Percentiles rank a stretch among this genome's conserved stretches.
phyloP scores from a whole-genome alignment of 768 basidiomycete genomes.

The Myochromella boudieri region DNA sequence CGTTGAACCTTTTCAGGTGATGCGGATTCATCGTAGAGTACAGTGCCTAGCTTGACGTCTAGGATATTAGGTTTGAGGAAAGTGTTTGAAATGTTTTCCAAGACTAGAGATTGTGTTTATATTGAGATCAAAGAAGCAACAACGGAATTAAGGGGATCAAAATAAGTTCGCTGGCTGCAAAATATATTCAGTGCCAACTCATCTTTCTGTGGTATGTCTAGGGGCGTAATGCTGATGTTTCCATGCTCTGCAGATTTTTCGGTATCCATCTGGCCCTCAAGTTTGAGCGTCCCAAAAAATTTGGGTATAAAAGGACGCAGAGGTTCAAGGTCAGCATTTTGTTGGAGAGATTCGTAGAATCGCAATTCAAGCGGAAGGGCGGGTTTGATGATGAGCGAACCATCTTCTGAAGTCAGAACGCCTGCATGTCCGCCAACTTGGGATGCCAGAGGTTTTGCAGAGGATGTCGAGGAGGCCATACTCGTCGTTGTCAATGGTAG shows the following conservation, averaged over 20 bases:
- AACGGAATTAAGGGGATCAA: background rate
- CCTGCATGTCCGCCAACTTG: conserved; percentile 83
- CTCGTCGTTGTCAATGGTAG: background rate
- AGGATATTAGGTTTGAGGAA: conserved; percentile 66
- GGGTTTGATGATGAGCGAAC: conserved; percentile 80
- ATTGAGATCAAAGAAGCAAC: background rate
- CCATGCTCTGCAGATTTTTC: conserved; percentile 20
- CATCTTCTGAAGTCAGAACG: conserved; percentile 69
- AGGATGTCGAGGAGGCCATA: conserved; percentile 5
- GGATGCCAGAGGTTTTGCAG: conserved; percentile 17
- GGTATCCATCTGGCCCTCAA: conserved; percentile 61
- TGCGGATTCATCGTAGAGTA: conserved; percentile 74
- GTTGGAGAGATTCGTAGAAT: conserved; percentile 65
- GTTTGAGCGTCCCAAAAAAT: conserved; percentile 76
- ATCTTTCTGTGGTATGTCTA: conserved; percentile 19
- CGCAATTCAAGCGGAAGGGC: conserved; percentile 60
- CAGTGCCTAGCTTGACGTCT: conserved; percentile 53
- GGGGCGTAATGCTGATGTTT: conserved; percentile 15
- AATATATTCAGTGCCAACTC: no score
- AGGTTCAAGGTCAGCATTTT: conserved; percentile 36
- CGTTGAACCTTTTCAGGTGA: conserved; percentile 72
- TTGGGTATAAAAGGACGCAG: conserved; percentile 66
- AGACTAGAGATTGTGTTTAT: conserved; percentile 65
- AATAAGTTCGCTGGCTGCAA: no score
- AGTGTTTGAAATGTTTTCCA: conserved; percentile 77